Base-by-base conservation (phyloP, 495 filamentous ascomycete genomes). In the Penicillium parvum region DNA sequence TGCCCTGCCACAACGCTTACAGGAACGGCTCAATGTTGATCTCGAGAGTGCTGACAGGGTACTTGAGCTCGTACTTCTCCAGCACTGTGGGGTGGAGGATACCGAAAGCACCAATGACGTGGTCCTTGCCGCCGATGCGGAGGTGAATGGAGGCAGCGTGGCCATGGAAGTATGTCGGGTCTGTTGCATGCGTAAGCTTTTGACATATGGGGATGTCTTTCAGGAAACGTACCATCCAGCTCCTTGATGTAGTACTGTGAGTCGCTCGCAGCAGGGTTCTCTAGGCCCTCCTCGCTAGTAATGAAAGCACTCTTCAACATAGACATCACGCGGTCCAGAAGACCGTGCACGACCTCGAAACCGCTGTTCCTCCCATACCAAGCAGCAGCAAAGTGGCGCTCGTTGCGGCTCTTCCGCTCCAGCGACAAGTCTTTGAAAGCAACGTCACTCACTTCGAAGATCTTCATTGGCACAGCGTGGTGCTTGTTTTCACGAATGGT, bases 11-110 rank as follows among this genome's bases (percentile, higher is more conserved):
- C 17, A 9, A 14, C 10, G 22, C 34, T 58, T 52, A 98, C 58
- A 98, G 73, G 79, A 98, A 97, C 45, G 88, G 81, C 68, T 96
- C 94, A 14, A 99, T 79, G 58, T 97, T 92, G 46, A 99, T 71
- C 74, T 97, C 94, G 55, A 99, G 64, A n/a, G 86, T 86, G 68
- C 88, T 96, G 62, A 92, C 86, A 29, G 92, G 92, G 70, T 90
- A 89, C 78, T 78, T 88, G 48, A 99, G 72, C 49, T 96, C 92
- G 61, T 90, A 99, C 50, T 90, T 90, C 63, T 94, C 87, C 52
- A 97, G 68, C 37, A 96, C 94, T 5, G 79, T 85, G 4, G 92
- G 92, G 63, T 97, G 92, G 52, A 96, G 66, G 50, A 97, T 91
- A 53, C 92, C 92, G 61, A 99, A 91, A 52, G 81, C 75, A 49